Evolutionary conservation across 495 filamentous ascomycete species (phyloP).

Genomic region (Neurospora sp.): DNA sequence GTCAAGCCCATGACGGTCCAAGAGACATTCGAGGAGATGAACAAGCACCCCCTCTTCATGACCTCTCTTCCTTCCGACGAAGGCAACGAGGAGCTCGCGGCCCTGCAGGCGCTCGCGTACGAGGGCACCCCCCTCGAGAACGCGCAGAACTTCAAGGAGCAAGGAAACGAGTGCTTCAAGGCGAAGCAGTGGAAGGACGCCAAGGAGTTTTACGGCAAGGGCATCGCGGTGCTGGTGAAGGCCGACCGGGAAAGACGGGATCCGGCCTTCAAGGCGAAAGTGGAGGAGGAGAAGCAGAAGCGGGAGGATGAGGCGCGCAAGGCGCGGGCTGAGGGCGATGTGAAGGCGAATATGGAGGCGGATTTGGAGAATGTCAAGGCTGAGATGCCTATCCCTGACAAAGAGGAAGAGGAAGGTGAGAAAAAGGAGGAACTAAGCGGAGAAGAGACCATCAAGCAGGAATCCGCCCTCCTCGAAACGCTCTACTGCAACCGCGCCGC

Average conservation of each 20-base stretch:
- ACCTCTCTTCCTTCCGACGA: constrained; percentile 54
- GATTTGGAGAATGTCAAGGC: constrained; percentile 6
- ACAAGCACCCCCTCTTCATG: constrained; percentile 88
- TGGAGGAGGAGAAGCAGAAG: constrained; percentile 19
- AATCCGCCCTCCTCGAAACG: constrained; percentile 51
- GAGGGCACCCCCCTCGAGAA: constrained; percentile 83
- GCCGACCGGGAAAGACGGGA: constrained; percentile 42
- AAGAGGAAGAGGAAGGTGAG: background rate
- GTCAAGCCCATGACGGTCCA: constrained; percentile 45
- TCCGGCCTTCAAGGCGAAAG: constrained; percentile 8
- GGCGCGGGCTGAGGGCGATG: constrained; percentile 24
- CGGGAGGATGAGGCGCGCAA: constrained; percentile 11
- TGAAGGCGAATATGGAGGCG: constrained; percentile 20
- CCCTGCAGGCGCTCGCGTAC: constrained; percentile 79
- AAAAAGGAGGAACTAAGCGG: constrained; percentile 24
- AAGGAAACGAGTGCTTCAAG: constrained; percentile 79
- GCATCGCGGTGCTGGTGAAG: constrained; percentile 50
- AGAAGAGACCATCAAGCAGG: constrained; percentile 47
- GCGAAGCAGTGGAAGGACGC: constrained; percentile 70
- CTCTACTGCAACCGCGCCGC: constrained; percentile 80
- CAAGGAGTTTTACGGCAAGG: constrained; percentile 85
- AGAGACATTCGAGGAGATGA: constrained; percentile 65
- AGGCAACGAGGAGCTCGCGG: constrained; percentile 74
- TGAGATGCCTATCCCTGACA: background rate
- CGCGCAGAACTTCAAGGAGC: constrained; percentile 67